These are phyloP conservation scores for Diplodia scrobiculata DNA, from an alignment of 2,329 filamentous ascomycete species.

Conservation along the genomic window DNA sequence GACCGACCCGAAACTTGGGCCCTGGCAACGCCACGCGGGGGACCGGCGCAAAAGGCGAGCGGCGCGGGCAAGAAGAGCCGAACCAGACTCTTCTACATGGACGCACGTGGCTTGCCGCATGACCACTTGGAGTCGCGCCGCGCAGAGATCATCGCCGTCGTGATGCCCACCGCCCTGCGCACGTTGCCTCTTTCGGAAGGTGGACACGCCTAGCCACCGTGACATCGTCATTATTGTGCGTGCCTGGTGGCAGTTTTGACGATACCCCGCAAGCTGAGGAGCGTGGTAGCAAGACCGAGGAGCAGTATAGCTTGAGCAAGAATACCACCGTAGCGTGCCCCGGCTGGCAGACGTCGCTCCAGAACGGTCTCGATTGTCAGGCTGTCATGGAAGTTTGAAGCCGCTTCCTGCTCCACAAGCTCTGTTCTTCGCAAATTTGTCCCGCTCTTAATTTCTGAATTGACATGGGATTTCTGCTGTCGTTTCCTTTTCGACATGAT, in stretches of 20 bases:
- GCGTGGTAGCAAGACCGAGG: background rate
- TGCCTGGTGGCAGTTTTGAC: background rate
- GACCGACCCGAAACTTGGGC: background rate
- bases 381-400: too few species aligned
- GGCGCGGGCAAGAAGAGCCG: background rate
- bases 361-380: background rate
- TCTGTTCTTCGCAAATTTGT: too few species aligned
- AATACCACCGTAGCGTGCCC: too few species aligned
- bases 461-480: too few species aligned
- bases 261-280: background rate
- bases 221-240: background rate
- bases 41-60: background rate
- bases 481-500: too few species aligned
- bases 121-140: background rate
- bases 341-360: background rate
- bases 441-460: too few species aligned
- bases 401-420: too few species aligned
- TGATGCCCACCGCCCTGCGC: background rate
- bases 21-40: background rate
- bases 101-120: background rate
- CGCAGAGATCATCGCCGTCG: background rate
- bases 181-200: background rate
- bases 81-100: background rate
- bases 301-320: background rate
- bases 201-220: background rate